These are phyloP conservation scores for Aspergillus vadensis DNA, from an alignment of 2,329 filamentous ascomycete genomes.

Conservation along the genomic window DNA sequence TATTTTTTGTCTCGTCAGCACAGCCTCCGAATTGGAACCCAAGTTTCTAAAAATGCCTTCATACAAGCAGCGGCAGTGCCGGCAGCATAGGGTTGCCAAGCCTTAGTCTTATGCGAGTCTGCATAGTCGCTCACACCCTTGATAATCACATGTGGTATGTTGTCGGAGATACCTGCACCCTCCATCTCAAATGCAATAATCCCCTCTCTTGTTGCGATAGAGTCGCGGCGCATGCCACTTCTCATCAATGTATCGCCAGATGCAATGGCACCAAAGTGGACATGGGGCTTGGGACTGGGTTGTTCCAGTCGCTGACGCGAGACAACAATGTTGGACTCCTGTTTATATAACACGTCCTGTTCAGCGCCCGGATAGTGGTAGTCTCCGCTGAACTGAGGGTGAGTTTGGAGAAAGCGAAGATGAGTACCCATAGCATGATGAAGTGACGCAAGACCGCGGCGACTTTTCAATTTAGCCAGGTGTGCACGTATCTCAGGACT, in stretches of 20 bases:
- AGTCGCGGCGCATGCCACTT: not conserved
- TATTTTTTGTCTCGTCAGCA: no score
- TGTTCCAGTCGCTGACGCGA: no score
- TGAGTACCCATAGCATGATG: not conserved
- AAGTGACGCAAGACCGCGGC: not conserved
- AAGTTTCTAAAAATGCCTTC: not conserved
- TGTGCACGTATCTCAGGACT: not conserved
- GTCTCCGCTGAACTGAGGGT: no score
- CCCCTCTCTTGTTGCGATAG: not conserved
- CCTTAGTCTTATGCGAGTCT: not conserved
- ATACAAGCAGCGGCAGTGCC: not conserved
- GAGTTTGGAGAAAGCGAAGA: not conserved
- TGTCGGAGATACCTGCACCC: not conserved
- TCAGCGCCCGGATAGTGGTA: no score
- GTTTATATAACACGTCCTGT: no score
- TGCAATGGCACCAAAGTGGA: not conserved
- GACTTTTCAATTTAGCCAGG: not conserved
- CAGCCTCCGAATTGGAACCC: not conserved
- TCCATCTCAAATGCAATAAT: constrained; percentile 8
- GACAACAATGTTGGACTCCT: no score
- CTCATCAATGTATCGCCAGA: not conserved
- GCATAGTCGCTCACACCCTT: constrained; percentile 8
- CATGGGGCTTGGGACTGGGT: not conserved
- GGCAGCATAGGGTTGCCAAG: not conserved
- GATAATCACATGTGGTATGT: not conserved